A percentile compares a stretch with the other conserved stretches of the same genome.
phyloP scores from a whole-genome alignment of 108 stramenopile genomes.

The Cyclotella atomus region DNA sequence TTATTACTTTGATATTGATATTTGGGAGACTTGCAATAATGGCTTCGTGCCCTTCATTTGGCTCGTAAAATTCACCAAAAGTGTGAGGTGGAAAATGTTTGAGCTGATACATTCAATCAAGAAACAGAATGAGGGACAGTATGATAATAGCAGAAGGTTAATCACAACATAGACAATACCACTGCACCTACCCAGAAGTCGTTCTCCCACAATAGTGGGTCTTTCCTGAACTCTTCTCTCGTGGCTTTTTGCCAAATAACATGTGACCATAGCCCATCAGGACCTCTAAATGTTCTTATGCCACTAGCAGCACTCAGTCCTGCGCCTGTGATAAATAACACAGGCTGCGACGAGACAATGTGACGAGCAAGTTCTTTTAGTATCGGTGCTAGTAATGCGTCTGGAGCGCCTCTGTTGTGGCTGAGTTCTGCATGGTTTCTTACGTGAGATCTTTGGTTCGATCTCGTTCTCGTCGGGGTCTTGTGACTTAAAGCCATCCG shows the following conservation, averaged over 20 bases:
- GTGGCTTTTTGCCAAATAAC: conserved; percentile 73
- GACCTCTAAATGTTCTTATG: conserved; percentile 88
- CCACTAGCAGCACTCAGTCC: conserved; percentile 88
- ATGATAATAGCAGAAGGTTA: background rate
- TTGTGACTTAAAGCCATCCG: too few species aligned
- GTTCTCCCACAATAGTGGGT: conserved; percentile 83
- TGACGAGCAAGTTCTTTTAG: conserved; percentile 50
- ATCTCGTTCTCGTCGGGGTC: background rate
- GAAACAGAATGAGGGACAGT: background rate
- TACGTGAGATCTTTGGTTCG: background rate
- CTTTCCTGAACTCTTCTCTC: conserved; percentile 69
- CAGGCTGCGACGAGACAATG: conserved; percentile 49
- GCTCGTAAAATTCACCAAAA: conserved; percentile 34
- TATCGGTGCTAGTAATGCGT: conserved; percentile 35
- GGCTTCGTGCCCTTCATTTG: conserved; percentile 83
- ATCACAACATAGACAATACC: too few species aligned
- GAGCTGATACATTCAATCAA: conserved; percentile 2
- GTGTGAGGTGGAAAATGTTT: conserved; percentile 50
- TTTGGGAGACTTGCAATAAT: conserved; percentile 42
- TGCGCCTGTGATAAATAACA: conserved; percentile 86
- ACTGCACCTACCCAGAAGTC: conserved; percentile 82
- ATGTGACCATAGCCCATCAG: conserved; percentile 72
- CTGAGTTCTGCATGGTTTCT: background rate
- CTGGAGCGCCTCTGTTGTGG: conserved; percentile 46
- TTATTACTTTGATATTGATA: conserved; percentile 45